These are phyloP conservation scores for Phytophthora tentaculata DNA, from an alignment of 352 stramenopile genomes.

Conservation along the genomic window DNA sequence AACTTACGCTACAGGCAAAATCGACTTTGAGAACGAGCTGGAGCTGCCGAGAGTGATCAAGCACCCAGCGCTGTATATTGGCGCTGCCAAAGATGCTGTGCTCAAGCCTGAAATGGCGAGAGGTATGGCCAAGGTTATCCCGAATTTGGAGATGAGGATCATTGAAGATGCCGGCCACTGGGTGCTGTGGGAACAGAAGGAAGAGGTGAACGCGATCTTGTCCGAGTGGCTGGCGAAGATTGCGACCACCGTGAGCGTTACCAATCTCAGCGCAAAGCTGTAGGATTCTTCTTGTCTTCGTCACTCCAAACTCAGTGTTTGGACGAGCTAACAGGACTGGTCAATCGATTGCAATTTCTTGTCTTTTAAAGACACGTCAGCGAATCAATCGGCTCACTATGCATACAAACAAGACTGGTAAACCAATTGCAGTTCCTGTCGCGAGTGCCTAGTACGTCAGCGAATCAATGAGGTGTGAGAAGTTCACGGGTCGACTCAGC, in stretches of 20 bases:
- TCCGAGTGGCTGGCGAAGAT: constrained; percentile 35
- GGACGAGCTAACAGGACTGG: constrained; percentile 26
- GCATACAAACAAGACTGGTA: constrained; percentile 6
- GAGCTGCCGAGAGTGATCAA: constrained; percentile 37
- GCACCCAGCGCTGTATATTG: constrained; percentile 55
- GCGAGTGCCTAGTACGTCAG: constrained; percentile 21
- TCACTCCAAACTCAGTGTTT: constrained; percentile 8
- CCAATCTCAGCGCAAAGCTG: constrained; percentile 16
- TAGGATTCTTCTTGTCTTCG: constrained; percentile 11
- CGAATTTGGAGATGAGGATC: constrained; percentile 38
- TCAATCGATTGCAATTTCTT: constrained; percentile 38
- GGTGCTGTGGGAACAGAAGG: constrained; percentile 52
- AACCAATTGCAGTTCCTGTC: constrained; percentile 33
- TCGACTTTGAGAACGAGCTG: constrained; percentile 53
- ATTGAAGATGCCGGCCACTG: constrained; percentile 53
- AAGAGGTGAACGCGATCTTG: constrained; percentile 53
- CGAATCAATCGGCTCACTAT: constrained; percentile 19
- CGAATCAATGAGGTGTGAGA: constrained; percentile 25
- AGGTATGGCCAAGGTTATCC: constrained; percentile 49
- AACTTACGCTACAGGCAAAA: constrained; percentile 47
- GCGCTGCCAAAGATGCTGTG: constrained; percentile 46
- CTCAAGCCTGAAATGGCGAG: constrained; percentile 51
- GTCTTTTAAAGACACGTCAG: constrained; percentile 19
- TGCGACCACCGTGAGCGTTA: neutral
- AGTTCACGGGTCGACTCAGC: constrained; percentile 6